phyloP scores from a whole-genome alignment of 345 rosid genomes.

The Citrus sp. region DNA sequence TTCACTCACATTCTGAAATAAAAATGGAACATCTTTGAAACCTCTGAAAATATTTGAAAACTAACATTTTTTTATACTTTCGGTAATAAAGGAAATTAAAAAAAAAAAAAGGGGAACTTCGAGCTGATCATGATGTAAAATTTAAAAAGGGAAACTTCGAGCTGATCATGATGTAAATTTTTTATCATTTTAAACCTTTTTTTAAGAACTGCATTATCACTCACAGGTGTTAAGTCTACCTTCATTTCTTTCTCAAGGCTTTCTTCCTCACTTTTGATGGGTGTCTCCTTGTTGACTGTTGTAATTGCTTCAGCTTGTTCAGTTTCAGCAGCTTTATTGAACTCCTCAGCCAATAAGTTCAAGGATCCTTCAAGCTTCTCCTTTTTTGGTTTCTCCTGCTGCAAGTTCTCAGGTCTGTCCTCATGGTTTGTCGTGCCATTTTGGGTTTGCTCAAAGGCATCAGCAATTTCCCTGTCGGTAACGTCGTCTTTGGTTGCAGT shows the following conservation, averaged over 20 bases:
- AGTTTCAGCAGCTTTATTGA: conserved; percentile 3
- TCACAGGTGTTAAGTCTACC: conserved; percentile 11
- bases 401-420: conserved; percentile 1
- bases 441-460: conserved; percentile 5
- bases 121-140: neutral
- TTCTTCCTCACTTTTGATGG: conserved; percentile 9
- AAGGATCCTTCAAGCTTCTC: conserved; percentile 16
- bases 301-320: conserved; percentile 6
- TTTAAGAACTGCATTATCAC: neutral
- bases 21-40: neutral
- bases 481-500: neutral
- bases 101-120: neutral
- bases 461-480: neutral
- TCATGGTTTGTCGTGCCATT: neutral
- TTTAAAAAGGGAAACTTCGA: neutral
- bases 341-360: conserved; percentile 5
- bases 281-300: conserved; percentile 10
- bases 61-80: neutral
- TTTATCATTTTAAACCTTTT: conserved; percentile 9
- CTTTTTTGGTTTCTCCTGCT: conserved; percentile 7
- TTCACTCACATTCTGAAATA: conserved; percentile 17
- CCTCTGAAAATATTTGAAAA: neutral
- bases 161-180: neutral
- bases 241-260: conserved; percentile 3
- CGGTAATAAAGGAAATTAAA: too few species aligned